Evolutionary conservation across 2,329 filamentous ascomycete genomes (phyloP), one percentile per base, ranked within the genome.

Genomic region (Conoideocrella luteorostrata): DNA sequence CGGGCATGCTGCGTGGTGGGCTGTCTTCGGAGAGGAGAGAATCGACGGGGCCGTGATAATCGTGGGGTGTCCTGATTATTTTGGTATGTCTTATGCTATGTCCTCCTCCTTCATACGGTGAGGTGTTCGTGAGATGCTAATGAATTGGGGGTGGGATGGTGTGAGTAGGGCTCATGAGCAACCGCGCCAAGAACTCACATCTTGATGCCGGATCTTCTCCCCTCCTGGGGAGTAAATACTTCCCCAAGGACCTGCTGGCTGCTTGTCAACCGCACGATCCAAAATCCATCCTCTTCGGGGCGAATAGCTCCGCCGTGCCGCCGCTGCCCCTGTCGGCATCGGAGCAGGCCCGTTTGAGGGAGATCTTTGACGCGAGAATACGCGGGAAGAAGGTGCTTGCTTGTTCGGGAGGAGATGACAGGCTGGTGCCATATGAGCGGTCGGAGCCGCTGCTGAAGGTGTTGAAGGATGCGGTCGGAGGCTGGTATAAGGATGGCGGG

Each of bases 31-130:
- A 29, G 90, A 97, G 47, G 78, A 82, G 15, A 77, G 89, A 50
- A 77, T 97, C 44, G 82, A 75, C n/a, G 82, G 86, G 0, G 89
- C 78, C 1, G 80, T 95, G 7, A 74, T 86, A 3, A 75, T 95
- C 20, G 86, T 97, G 42, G 93, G 91, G 1, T 95, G 89, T 62
- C 88, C 90, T 1, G 91, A 98, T 64, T 95, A 87, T 56, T 78
- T 82, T 50, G 72, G 86, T 80, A 54, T 67, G 61, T 69, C 4
- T 10, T 7, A 41, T 10, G n/a, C 10, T n/a, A n/a, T n/a, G n/a
- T n/a, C n/a, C n/a, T n/a, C n/a, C n/a, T n/a, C n/a, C n/a, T n/a
- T n/a, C n/a, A n/a, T n/a, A n/a, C n/a, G n/a, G n/a, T n/a, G n/a
- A n/a, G n/a, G n/a, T n/a, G n/a, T 34, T 34, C 32, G 32, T 29